Evolutionary conservation across 2,329 filamentous ascomycete species (phyloP).

Genomic region (Penicillium sp.): DNA sequence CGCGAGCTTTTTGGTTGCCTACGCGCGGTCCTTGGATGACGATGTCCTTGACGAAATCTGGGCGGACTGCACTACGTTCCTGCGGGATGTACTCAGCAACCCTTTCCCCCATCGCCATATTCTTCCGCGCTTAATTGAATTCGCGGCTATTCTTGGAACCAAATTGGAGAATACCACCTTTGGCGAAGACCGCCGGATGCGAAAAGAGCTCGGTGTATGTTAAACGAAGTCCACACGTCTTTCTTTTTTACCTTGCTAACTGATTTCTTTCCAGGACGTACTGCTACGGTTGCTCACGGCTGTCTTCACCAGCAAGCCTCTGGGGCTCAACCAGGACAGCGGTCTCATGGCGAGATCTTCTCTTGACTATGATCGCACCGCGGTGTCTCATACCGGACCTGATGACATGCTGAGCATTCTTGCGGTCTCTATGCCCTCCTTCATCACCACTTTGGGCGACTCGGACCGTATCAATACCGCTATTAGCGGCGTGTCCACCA

Average conservation of each 20-base stretch:
- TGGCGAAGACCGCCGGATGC: slow-evolving; percentile 90
- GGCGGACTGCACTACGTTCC: slow-evolving; percentile 88
- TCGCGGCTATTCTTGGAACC: slow-evolving; percentile 84
- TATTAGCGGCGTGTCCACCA: slow-evolving; percentile 78
- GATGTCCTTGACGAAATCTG: slow-evolving; percentile 99
- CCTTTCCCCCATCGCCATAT: slow-evolving; percentile 94
- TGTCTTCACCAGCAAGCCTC: slow-evolving; percentile 88
- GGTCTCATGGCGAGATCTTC: slow-evolving; percentile 44
- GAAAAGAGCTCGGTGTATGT: slow-evolving; percentile 82
- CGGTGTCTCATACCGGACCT: slow-evolving; percentile 54
- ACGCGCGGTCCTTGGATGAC: slow-evolving; percentile 87
- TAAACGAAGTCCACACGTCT: neutral
- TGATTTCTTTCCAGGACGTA: slow-evolving; percentile 67
- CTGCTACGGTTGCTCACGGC: slow-evolving; percentile 86
- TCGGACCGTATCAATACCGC: slow-evolving; percentile 80
- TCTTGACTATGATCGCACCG: slow-evolving; percentile 46
- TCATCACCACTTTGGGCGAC: slow-evolving; percentile 82
- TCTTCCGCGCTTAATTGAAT: slow-evolving; percentile 81
- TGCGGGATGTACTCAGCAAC: slow-evolving; percentile 87
- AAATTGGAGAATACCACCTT: slow-evolving; percentile 99
- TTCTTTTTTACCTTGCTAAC: slow-evolving; percentile 6
- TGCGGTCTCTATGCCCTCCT: slow-evolving; percentile 74
- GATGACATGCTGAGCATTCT: slow-evolving; percentile 82
- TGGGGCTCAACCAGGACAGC: slow-evolving; percentile 69
- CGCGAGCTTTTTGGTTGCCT: slow-evolving; percentile 86